phyloP scores from a whole-genome alignment of 2,329 filamentous ascomycete genomes.

The Epichloe gansuensis region DNA sequence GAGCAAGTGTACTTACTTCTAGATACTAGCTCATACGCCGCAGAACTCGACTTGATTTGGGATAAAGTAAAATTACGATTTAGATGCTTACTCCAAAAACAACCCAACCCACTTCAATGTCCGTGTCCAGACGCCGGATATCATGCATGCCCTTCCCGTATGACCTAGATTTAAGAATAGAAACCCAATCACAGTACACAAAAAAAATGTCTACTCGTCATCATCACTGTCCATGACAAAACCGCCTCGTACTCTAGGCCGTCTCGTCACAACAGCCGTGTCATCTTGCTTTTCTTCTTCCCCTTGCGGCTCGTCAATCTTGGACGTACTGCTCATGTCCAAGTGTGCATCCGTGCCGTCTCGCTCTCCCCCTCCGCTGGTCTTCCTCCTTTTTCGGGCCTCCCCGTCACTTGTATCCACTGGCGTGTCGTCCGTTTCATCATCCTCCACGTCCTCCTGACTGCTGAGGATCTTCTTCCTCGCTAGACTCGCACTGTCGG shows the following conservation, averaged over 20 bases:
- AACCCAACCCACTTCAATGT: too few species aligned
- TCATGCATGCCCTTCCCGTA: not conserved
- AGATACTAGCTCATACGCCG: too few species aligned
- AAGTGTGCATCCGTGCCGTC: conserved; percentile 12
- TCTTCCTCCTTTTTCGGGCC: conserved; percentile 24
- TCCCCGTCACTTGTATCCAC: conserved; percentile 22
- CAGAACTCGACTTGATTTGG: too few species aligned
- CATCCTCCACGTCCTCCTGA: conserved; percentile 11
- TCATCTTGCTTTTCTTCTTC: conserved; percentile 14
- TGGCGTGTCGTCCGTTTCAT: conserved; percentile 15
- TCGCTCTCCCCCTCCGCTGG: conserved; percentile 15
- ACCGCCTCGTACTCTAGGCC: conserved; percentile 35
- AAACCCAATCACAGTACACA: not conserved
- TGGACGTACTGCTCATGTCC: not conserved
- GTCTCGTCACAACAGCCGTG: conserved; percentile 18
- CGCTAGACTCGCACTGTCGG: conserved; percentile 11
- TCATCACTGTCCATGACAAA: conserved; percentile 50
- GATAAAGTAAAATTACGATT: too few species aligned
- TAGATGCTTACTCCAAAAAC: too few species aligned
- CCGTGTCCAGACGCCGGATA: not conserved
- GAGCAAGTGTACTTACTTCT: too few species aligned
- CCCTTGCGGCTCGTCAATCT: not conserved
- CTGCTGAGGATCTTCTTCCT: conserved; percentile 13
- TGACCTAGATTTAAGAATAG: not conserved
- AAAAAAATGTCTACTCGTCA: conserved; percentile 24